Evolutionary conservation across 257 asterid species (phyloP).

Genomic region (Lavandula angustifolia): DNA sequence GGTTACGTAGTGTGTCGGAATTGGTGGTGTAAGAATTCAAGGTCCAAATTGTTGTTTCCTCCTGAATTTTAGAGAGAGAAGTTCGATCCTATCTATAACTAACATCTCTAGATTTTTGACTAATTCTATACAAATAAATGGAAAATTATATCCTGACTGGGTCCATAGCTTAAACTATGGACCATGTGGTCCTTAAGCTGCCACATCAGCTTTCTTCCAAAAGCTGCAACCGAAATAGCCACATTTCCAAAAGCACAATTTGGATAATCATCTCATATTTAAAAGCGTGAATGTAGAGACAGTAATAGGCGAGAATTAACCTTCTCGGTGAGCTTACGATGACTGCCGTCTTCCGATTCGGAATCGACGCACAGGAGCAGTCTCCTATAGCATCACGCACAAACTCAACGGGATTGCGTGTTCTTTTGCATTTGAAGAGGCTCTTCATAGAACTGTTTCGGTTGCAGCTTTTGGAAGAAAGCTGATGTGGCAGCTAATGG

Average conservation of each 20-base stretch:
- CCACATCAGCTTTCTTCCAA: too few species aligned
- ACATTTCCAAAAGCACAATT: too few species aligned
- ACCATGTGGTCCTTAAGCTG: too few species aligned
- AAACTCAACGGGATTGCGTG: constrained; percentile 52
- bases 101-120: constrained; percentile 28
- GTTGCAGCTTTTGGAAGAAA: too few species aligned
- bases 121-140: too few species aligned
- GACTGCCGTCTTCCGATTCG: constrained; percentile 22
- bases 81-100: neutral
- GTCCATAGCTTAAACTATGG: too few species aligned
- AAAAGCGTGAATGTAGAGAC: neutral
- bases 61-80: constrained; percentile 46
- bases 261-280: too few species aligned
- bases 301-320: constrained; percentile 28
- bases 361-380: constrained; percentile 47
- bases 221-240: constrained; percentile 51
- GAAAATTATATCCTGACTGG: too few species aligned
- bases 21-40: too few species aligned
- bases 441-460: constrained; percentile 47
- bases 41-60: constrained; percentile 40
- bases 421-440: constrained; percentile 61
- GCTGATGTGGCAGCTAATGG: too few species aligned
- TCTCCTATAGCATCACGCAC: constrained; percentile 48
- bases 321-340: constrained; percentile 43
- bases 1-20: too few species aligned